Conservation (phyloP, 192 early-diverging fungal species). For the Phlyctochytrium bullatum region DNA sequence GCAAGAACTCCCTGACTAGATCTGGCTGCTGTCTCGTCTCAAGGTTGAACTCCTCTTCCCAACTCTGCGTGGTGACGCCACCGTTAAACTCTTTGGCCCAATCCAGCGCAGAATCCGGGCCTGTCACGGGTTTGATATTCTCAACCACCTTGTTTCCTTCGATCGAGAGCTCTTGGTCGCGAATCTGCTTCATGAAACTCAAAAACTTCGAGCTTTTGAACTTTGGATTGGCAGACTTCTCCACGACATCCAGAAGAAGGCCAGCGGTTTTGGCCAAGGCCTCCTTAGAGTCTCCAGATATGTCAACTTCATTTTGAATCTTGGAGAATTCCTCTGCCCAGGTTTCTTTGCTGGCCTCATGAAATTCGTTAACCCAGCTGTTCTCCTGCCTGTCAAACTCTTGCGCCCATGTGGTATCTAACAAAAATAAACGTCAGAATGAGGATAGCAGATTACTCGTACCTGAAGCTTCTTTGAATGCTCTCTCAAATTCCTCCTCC, state of each 20-base stretch:
- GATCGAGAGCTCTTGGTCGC: slow-evolving; percentile 84
- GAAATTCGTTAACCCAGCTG: slow-evolving; percentile 56
- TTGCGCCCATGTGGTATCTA: slow-evolving; percentile 48
- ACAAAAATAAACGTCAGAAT: neutral
- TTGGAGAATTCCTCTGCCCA: slow-evolving; percentile 44
- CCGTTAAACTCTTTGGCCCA: slow-evolving; percentile 39
- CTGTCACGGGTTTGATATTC: slow-evolving; percentile 34
- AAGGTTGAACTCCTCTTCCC: slow-evolving; percentile 14
- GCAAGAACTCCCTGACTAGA: slow-evolving; percentile 3
- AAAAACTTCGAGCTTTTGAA: slow-evolving; percentile 91
- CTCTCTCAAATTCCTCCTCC: slow-evolving; percentile 33
- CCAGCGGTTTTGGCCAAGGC: slow-evolving; percentile 80
- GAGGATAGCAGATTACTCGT: neutral
- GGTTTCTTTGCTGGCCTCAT: slow-evolving; percentile 24
- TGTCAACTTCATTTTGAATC: slow-evolving; percentile 37
- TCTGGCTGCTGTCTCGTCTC: slow-evolving; percentile 2
- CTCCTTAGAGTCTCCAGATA: slow-evolving; percentile 48
- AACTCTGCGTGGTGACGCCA: neutral
- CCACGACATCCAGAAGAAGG: slow-evolving; percentile 74
- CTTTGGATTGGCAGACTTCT: slow-evolving; percentile 81
- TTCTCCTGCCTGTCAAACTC: slow-evolving; percentile 56
- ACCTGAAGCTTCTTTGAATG: slow-evolving; percentile 35
- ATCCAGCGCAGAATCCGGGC: slow-evolving; percentile 32
- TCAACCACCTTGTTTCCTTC: slow-evolving; percentile 87
- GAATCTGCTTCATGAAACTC: slow-evolving; percentile 87